Conservation (phyloP, 176 grass and related monocot species). For the Hyparrhenia diplandra region DNA sequence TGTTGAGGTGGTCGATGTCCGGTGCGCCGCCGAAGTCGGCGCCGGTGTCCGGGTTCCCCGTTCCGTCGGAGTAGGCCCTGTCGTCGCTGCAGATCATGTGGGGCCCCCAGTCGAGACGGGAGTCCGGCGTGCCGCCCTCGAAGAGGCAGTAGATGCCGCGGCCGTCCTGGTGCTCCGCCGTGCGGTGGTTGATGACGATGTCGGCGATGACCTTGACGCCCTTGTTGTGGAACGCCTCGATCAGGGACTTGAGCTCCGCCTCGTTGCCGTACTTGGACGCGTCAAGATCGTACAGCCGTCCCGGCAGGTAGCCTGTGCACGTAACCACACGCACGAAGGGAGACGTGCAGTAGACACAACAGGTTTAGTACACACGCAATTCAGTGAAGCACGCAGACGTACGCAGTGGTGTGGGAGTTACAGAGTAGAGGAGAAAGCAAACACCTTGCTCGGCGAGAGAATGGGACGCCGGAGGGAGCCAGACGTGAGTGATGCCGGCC, state of each 20-base stretch:
- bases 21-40: conserved; percentile 49
- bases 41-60: conserved; percentile 69
- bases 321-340: not conserved
- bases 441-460: conserved; percentile 62
- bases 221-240: conserved; percentile 48
- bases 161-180: conserved; percentile 49
- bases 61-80: conserved; percentile 51
- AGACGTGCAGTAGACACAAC: not conserved
- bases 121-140: conserved; percentile 64
- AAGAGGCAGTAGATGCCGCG: conserved; percentile 73
- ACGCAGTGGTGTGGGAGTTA: not conserved
- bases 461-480: conserved; percentile 81
- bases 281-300: conserved; percentile 59
- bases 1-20: conserved; percentile 82
- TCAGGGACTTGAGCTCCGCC: conserved; percentile 62
- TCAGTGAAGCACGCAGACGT: not conserved
- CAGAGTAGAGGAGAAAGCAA: not conserved
- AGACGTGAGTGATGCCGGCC: conserved; percentile 69
- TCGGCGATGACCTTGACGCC: conserved; percentile 72
- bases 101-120: conserved; percentile 70
- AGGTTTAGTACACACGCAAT: not conserved
- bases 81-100: conserved; percentile 83
- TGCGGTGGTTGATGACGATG: conserved; percentile 92
- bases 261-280: conserved; percentile 68
- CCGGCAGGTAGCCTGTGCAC: conserved; percentile 65